Evolutionary conservation across 2,329 filamentous ascomycete species (phyloP), one percentile per base, ranked within the genome.

Genomic region (Ascochyta fabae): DNA sequence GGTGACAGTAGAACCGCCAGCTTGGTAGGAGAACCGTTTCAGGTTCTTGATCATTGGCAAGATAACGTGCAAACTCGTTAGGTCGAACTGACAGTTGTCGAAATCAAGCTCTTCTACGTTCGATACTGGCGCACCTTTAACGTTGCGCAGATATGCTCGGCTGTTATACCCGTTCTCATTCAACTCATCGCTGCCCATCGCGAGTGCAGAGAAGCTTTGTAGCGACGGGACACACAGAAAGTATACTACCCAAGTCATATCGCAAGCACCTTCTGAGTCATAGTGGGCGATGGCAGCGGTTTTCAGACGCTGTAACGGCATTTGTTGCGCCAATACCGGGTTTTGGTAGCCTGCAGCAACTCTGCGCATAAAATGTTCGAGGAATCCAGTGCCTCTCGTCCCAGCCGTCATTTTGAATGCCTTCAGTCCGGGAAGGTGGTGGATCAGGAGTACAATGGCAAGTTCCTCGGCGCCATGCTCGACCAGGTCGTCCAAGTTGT

Each of bases 211-310:
- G 13, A 66, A 61, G 1, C 38, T 59, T 4, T 47, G 53, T 6
- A 66, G 10, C 9, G 60, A 60, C 15, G 64, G 64, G 2, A 64
- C 16, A 31, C 48, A 52, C 16, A 56, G 33, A 31, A 65, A 65
- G 15, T 48, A 48, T 4, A 49, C 41, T 10, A 50, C 55, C 61
- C 60, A 65, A 6, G 56, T 45, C 2, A 50, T 5, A 26, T 23
- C 6, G 16, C 45, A 56, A 12, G 26, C 13, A 15, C 15, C n/a
- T 31, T 64, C 61, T 2, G 50, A 49, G 15, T 59, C 56, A 9
- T 40, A 34, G 7, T 60, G 55, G 10, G 53, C 47, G 4, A 66
- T 31, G n/a, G 58, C 50, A 13, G 48, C 61, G 15, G 48, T 53
- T 4, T 44, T 53, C 6, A 66, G 58, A 16, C 50, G 60, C 41